A percentile compares a stretch with the other conserved stretches of the same genome.
Evolutionary conservation across 164 flowering plant genomes (phyloP).

Genomic region (Euptelea pleiosperma): DNA sequence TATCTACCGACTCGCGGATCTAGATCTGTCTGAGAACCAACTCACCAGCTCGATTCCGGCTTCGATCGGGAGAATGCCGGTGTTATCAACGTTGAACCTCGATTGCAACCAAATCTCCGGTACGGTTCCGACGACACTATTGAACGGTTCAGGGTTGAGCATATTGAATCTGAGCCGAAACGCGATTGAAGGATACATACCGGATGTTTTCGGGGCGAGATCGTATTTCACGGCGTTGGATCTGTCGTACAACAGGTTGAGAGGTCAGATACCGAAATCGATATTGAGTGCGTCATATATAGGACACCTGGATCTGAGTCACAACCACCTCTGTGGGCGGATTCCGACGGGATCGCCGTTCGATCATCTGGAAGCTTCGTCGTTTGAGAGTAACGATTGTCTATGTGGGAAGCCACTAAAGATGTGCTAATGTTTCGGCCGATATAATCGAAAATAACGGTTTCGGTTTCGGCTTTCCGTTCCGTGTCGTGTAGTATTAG

Average conservation of each 20-base stretch:
- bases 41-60: slow-evolving; percentile 59
- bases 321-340: slow-evolving; percentile 75
- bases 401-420: slow-evolving; percentile 86
- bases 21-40: slow-evolving; percentile 62
- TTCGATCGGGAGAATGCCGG: slow-evolving; percentile 60
- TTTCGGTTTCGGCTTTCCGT: no score
- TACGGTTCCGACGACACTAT: slow-evolving; percentile 45
- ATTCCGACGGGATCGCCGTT: slow-evolving; percentile 77
- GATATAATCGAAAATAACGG: neutral
- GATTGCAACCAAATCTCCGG: slow-evolving; percentile 65
- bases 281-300: slow-evolving; percentile 52
- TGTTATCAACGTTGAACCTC: slow-evolving; percentile 63
- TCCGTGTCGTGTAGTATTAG: no score
- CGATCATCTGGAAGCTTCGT: slow-evolving; percentile 77
- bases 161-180: slow-evolving; percentile 72
- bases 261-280: slow-evolving; percentile 62
- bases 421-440: slow-evolving; percentile 26
- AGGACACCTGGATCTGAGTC: slow-evolving; percentile 85
- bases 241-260: slow-evolving; percentile 54
- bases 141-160: slow-evolving; percentile 43
- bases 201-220: slow-evolving; percentile 61
- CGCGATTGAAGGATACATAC: slow-evolving; percentile 54
- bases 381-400: slow-evolving; percentile 69
- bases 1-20: slow-evolving; percentile 71
- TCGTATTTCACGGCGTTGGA: slow-evolving; percentile 75